Base-by-base conservation (phyloP, 495 filamentous ascomycete genomes). In the Cenococcum geophilum region DNA sequence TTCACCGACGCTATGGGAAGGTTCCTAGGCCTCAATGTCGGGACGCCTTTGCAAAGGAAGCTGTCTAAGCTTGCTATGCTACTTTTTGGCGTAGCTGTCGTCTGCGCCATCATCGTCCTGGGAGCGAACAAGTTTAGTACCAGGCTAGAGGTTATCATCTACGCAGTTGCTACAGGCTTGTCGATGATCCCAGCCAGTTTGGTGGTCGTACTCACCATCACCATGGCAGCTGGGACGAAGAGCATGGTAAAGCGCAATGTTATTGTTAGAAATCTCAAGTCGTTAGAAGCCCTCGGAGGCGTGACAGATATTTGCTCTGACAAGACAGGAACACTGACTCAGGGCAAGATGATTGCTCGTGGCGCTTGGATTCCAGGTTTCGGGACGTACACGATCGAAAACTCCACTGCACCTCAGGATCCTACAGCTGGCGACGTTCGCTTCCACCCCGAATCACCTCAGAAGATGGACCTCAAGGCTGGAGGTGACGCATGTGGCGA, bases 161-260 rank as follows among this genome's bases (percentile, higher is more conserved):
- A 89, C 72, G 82, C 81, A 56, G 83, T 83, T 42, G 72, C 71
- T 5, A 74, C 72, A 12, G 71, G 69, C 53, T 64, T 73, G 34
- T 64, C 55, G 40, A 74, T 89, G 79, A 88, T 91, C 66, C 87
- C 87, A 4, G 87, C 87, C 56, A 86, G 84, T 60, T 76, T 90
- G 54, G 85, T 89, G 40, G 87, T 88, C 42, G 86, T 89, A 42
- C 70, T 90, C 62, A 89, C 87, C 0, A 88, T 89, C 61, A 89
- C 86, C 18, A 88, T 89, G 83, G 83, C 87, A 9, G 82, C 86
- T 18, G 87, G 86, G 25, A 87, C 84, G 5, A 86, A 84, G 72
- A 81, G 85, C 25, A 90, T 90, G 87, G 84, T 85, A 4, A 75
- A 84, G 64, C 76, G 84, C 40, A 73, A 89, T 68, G 86, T 89